These are phyloP conservation scores for Botrytis elliptica DNA, from an alignment of 2,329 filamentous ascomycete species.

Conservation along the genomic window DNA sequence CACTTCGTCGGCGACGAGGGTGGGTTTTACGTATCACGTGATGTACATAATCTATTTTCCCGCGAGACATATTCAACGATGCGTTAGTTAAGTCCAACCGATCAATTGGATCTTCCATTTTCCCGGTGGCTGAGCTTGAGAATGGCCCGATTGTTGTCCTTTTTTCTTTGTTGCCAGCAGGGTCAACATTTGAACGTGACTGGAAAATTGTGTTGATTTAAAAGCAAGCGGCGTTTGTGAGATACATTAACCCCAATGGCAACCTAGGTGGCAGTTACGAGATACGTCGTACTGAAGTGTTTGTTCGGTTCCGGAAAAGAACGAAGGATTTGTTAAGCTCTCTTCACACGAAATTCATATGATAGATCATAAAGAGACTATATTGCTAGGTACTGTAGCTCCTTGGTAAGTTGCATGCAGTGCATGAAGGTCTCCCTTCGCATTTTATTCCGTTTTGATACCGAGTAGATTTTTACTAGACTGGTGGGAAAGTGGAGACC, in stretches of 20 bases:
- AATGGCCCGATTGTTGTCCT: neutral
- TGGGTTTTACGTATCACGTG: neutral
- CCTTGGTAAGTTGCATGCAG: neutral
- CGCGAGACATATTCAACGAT: neutral
- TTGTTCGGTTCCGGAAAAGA: neutral
- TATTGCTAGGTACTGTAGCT: neutral
- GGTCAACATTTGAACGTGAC: neutral
- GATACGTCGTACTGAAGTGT: neutral
- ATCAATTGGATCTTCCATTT: neutral
- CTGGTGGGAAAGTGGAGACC: conserved; percentile 9
- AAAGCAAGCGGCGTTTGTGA: neutral
- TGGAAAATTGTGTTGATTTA: conserved; percentile 3
- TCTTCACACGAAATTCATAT: neutral
- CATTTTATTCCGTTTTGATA: neutral
- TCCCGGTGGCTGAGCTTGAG: neutral
- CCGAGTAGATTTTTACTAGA: conserved; percentile 10
- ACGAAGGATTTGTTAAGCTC: neutral
- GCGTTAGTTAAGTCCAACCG: neutral
- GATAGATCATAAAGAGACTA: conserved; percentile 14
- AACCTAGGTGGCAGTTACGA: conserved; percentile 3
- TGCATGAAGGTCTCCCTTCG: neutral
- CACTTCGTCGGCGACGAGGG: neutral
- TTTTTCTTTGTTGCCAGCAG: neutral
- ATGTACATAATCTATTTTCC: neutral
- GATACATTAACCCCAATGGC: neutral